A percentile compares a stretch with the other conserved stretches of the same genome.
These are phyloP conservation scores for Geosiphon pyriformis DNA, from an alignment of 192 early-diverging fungal species.

Conservation along the genomic window DNA sequence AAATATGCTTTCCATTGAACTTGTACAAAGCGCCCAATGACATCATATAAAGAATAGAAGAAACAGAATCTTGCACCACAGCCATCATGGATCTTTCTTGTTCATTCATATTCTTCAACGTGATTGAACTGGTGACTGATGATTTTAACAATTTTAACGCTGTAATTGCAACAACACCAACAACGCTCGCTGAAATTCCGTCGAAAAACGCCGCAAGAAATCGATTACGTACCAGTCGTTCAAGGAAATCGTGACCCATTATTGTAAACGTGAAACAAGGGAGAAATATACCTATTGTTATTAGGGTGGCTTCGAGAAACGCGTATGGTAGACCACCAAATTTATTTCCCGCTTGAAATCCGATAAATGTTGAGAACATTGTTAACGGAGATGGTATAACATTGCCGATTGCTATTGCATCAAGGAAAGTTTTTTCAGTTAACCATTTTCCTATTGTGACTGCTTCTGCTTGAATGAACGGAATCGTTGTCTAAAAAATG, in stretches of 20 bases:
- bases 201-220: conserved; percentile 27
- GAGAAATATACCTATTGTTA: conserved; percentile 27
- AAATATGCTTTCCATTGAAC: background rate
- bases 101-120: background rate
- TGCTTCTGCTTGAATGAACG: conserved; percentile 50
- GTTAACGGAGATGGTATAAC: conserved; percentile 44
- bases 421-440: conserved; percentile 41
- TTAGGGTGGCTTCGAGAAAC: conserved; percentile 23
- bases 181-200: conserved; percentile 23
- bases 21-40: conserved; percentile 1
- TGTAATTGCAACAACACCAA: conserved; percentile 27
- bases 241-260: conserved; percentile 18
- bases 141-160: conserved; percentile 24
- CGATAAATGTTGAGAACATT: conserved; percentile 44
- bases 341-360: conserved; percentile 25
- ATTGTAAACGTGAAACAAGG: conserved; percentile 31
- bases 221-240: conserved; percentile 27
- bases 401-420: conserved; percentile 48
- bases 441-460: conserved; percentile 49
- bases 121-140: background rate
- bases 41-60: conserved; percentile 16
- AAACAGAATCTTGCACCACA: conserved; percentile 10
- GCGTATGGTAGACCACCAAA: conserved; percentile 25
- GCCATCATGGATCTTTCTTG: background rate
- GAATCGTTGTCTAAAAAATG: conserved; percentile 38